Evolutionary conservation across 768 basidiomycete species (phyloP), one percentile per base, ranked within the genome.

Genomic region (Panellus pusillus): DNA sequence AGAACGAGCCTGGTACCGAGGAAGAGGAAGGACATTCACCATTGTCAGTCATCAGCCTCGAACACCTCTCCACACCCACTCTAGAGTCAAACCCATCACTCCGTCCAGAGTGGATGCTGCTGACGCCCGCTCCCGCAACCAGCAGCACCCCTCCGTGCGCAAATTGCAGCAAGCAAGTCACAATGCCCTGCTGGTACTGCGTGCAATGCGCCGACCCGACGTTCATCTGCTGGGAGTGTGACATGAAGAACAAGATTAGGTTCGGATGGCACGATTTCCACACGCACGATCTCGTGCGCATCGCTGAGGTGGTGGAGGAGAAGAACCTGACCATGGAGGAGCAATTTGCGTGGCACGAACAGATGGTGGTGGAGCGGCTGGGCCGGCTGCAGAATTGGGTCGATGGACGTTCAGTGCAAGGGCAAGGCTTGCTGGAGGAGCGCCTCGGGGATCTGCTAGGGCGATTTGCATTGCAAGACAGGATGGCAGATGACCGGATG

Each of bases 111-210:
- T 35, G 3, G 3, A 35, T 8, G 32, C 3, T 8, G 32, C 11
- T 2, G 11, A 11, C 32, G 3, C 32, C 32, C 32, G 32, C 32
- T 9, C 20, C 44, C 11, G 36, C 27, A 14, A 2, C 46, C 41
- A 63, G 6, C 24, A 24, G 35, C 20, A 44, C 48, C 7, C 55
- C 63, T 9, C 18, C 42, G 8, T 70, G 69, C 39, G 49, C 54
- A 14, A 52, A 50, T 0, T 69, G 70, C 56, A 44, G 44, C 1
- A 48, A 59, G 11, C 40, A 17, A 2, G 48, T 66, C n/a, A 39
- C 54, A 1, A 54, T 61, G 39, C 67, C 70, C 4, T 70, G 65
- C 48, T 70, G 70, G 69, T 70, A 62, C 29, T 71, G 68, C 50
- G 60, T 65, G 4, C 53, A 62, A 24, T 71, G 70, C 31, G 47